Base-by-base conservation (phyloP, 2,329 filamentous ascomycete species). In the Fusarium fujikuroi region DNA sequence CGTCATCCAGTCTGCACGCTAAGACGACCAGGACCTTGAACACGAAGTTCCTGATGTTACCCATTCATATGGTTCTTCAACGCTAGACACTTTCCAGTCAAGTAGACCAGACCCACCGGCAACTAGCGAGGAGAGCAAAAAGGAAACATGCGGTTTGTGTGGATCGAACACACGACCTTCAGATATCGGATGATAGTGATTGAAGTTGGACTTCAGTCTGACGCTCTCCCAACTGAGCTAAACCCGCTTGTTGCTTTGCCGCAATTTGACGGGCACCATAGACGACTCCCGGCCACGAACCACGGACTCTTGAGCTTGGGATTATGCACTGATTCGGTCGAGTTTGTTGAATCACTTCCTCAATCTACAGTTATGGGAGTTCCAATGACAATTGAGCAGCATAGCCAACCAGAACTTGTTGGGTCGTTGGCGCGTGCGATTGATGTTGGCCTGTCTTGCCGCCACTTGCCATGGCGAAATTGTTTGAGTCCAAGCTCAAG, bases 141-240 rank as follows among this genome's bases (percentile, higher is more conserved):
- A 43, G 16, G 11, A 9, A 28, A 2, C 7, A 12, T 61, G 59
- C 59, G 59, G 59, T 61, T 61, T 61, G 32, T 61, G 59, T 61
- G 59, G 59, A 61, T 61, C 59, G 59, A 61, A 61, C 59, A 61
- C 59, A 61, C 32, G 59, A 61, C 59, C 59, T 57, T 61, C 59
- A 61, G 59, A 61, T 61, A 57, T 61, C 59, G 30, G 30, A 28
- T 30, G 49, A 61, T 57, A 43, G 12, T 23, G 59, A 57, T 43
- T 61, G 59, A 61, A 61, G 59, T 61, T 61, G 16, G 3, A 16
- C 59, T 61, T 61, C 59, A 61, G 59, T 61, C 59, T 61, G 59
- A 61, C 59, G 59, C 59, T 61, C 59, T 61, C 59, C 59, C 59
- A 61, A 61, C 59, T 61, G 59, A 61, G 59, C 49, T 61, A 61